phyloP scores from a whole-genome alignment of 768 basidiomycete species.

The Xerocomellus dryophilus region DNA sequence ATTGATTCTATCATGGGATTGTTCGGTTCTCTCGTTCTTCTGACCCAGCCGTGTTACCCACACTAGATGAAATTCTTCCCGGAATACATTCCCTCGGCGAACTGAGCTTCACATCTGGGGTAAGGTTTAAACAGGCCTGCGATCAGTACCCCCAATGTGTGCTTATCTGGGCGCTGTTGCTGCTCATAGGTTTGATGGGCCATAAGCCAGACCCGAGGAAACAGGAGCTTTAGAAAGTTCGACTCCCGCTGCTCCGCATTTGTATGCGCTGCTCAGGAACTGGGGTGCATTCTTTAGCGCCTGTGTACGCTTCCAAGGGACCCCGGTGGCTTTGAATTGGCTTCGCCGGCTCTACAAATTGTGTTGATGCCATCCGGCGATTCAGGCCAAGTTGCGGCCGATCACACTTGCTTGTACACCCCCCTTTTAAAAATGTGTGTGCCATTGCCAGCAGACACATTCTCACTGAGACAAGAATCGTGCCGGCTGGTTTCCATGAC shows the following conservation, averaged over 20 bases:
- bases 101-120: conserved; percentile 15
- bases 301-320: neutral
- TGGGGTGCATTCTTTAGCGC: conserved; percentile 24
- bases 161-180: conserved; percentile 18
- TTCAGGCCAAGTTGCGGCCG: conserved; percentile 3
- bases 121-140: conserved; percentile 10
- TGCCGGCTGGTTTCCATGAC: conserved; percentile 19
- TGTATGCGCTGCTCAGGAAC: conserved; percentile 26
- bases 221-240: conserved; percentile 5
- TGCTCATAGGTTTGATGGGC: conserved; percentile 9
- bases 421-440: neutral
- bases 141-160: neutral
- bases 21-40: neutral
- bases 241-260: conserved; percentile 13
- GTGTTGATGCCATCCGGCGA: conserved; percentile 3
- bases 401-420: neutral
- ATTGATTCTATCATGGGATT: conserved; percentile 1
- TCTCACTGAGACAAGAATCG: neutral
- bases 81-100: conserved; percentile 1
- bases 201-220: conserved; percentile 11
- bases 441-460: neutral
- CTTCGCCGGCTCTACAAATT: neutral
- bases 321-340: conserved; percentile 7
- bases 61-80: conserved; percentile 6
- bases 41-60: conserved; percentile 1